Evolutionary conservation across 73 alveolate species (phyloP).

Genomic region (Strombidium stylifer): DNA sequence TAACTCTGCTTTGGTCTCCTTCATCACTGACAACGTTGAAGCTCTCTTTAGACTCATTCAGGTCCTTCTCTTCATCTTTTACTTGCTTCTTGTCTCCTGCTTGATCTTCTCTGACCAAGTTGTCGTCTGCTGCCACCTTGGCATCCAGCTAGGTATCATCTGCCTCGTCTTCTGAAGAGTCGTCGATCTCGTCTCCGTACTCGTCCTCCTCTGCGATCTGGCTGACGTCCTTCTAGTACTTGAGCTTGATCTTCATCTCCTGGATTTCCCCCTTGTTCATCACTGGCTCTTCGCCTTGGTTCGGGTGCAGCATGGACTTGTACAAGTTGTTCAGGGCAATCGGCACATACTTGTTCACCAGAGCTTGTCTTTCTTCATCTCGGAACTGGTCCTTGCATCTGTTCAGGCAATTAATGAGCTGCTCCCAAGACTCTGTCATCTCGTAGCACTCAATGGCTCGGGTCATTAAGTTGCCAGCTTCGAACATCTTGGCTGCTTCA

Average conservation of each 20-base stretch:
- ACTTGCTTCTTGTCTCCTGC: too few relatives aligned
- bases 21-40: too few relatives aligned
- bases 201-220: background rate
- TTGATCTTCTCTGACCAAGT: too few relatives aligned
- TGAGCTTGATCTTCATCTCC: background rate
- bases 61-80: too few relatives aligned
- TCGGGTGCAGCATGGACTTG: too few relatives aligned
- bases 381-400: background rate
- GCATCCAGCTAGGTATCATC: too few relatives aligned
- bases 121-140: too few relatives aligned
- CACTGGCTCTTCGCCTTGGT: too few relatives aligned
- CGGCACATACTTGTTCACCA: background rate
- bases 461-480: background rate
- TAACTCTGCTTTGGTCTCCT: too few relatives aligned
- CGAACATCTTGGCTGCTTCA: slow-evolving; percentile 21
- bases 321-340: background rate
- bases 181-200: background rate
- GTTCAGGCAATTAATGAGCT: background rate
- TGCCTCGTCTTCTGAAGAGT: background rate
- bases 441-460: slow-evolving; percentile 35
- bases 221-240: background rate
- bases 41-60: too few relatives aligned
- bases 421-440: slow-evolving; percentile 1
- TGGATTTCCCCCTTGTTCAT: too few relatives aligned
- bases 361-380: background rate